A percentile compares a stretch with the other conserved stretches of the same genome.
Conservation (phyloP, 2,329 filamentous ascomycete genomes). For the Xylariaceae sp. region DNA sequence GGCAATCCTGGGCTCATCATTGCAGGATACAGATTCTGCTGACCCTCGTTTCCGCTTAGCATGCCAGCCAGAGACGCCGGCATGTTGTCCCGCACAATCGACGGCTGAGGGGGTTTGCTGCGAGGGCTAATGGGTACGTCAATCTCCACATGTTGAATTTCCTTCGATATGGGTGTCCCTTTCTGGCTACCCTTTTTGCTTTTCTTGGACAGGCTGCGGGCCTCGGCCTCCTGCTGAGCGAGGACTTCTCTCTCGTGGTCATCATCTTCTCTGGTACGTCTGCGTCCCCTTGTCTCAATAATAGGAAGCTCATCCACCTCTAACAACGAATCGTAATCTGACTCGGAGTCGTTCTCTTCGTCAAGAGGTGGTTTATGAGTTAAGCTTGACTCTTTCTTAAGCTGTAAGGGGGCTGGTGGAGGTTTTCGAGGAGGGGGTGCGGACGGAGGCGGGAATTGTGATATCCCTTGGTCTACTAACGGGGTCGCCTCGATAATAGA, state of each 20-base stretch:
- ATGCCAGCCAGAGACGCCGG: conserved; percentile 61
- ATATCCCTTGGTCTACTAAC: conserved; percentile 52
- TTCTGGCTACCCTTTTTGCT: conserved; percentile 63
- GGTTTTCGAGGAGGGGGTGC: conserved; percentile 76
- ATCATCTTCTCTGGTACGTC: conserved; percentile 87
- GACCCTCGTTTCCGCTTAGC: conserved; percentile 48
- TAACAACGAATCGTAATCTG: conserved; percentile 81
- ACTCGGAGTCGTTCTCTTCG: conserved; percentile 71
- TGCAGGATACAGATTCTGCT: conserved; percentile 47
- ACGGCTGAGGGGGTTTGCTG: conserved; percentile 37
- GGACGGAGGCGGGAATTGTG: conserved; percentile 59
- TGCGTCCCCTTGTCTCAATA: conserved; percentile 71
- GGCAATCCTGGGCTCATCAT: conserved; percentile 67
- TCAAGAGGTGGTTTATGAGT: conserved; percentile 48
- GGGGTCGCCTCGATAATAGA: conserved; percentile 53
- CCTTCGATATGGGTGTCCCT: conserved; percentile 51
- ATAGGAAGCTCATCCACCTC: conserved; percentile 69
- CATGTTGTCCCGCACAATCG: conserved; percentile 48
- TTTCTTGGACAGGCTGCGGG: conserved; percentile 77
- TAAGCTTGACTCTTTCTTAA: conserved; percentile 56
- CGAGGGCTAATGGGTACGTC: conserved; percentile 50
- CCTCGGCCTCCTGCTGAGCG: conserved; percentile 71
- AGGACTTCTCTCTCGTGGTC: conserved; percentile 77
- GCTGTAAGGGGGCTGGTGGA: conserved; percentile 82
- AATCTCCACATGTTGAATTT: conserved; percentile 38